Base-by-base conservation (phyloP, 2,329 filamentous ascomycete genomes). In the Botrytis tulipae region DNA sequence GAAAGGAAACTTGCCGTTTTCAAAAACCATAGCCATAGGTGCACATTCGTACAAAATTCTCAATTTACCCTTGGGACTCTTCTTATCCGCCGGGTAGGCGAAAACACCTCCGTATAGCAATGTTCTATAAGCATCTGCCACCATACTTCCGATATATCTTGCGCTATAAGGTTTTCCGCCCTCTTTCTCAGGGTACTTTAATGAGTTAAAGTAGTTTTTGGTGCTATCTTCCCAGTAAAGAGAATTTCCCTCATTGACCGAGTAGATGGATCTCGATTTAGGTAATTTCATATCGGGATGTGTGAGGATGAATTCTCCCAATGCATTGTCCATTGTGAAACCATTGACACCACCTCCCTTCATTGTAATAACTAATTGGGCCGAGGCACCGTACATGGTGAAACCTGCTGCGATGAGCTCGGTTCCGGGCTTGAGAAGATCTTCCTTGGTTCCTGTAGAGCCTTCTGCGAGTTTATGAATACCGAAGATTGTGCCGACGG, bases 361-460 rank as follows among this genome's bases (percentile, higher is more conserved):
- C 94, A 98, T 98, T 78, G 96, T 99, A 82, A 99, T 92, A 80
- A 99, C 96, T 63, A 99, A 88, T 86, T 98, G 95, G 6, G 96
- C 91, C 4, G 95, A 98, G 78, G 96, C 96, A 81, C 96, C 96
- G 85, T 99, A 99, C 96, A 99, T 99, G 84, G 96, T 99, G 88
- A 99, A 99, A n/a, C 96, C 96, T 35, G 93, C 91, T 51, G 96
- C 95, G 32, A 98, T 89, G 77, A 98, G 89, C 84, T 98, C 95
- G 2, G 93, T 95, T 73, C 96, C 96, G 1, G 96, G 93, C 83
- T 91, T 91, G 74, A 98, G 88, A 75, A 99, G 89, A 82, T 98
- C 95, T 80, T 97, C 94, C 79, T 92, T 91, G 74, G 88, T 91
- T 77, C 92, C 93, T 74, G 85, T 87, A 22, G 92, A 90, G 76